Base-by-base conservation (phyloP, 352 stramenopile genomes). In the Phytopythium vexans region DNA sequence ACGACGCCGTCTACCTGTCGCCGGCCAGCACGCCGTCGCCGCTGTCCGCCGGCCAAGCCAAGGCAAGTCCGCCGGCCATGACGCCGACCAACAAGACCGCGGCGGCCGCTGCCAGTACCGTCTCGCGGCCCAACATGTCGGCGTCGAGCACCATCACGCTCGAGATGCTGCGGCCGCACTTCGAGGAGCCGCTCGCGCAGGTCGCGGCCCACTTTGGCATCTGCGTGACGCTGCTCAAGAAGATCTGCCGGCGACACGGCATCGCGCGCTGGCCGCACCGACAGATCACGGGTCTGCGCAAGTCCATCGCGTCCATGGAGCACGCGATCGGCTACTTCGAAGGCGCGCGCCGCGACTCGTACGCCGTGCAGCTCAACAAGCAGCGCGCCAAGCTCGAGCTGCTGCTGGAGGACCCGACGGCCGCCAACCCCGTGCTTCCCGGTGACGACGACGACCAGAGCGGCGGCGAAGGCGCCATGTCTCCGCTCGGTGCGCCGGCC, bases 231-330 rank as follows among this genome's bases (percentile, higher is more conserved):
- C 58, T 94, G 27, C 68, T 94, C 10, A 94, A 93, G 71, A 93
- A 93, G 49, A 90, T 92, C 54, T 94, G 85, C 58, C 70, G 85
- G 27, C 79, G 84, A 46, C 75, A 91, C 42, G 79, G 82, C 27
- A 87, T 94, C 46, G 73, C 80, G 1, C 81, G 82, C 11, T 94
- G 85, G 85, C 85, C 85, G 16, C 82, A 93, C 58, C 82, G 85
- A 14, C 82, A 92, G 64, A 93, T 94, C 74, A 89, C 80, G 6
- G 83, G 80, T n/a, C 66, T 94, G 33, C 80, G 84, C 54, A 94
- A 94, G 56, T 92, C 80, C 64, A 92, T 94, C 49, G 62, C 78
- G 14, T 92, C 82, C 16, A 92, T 94, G 80, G 82, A 94, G 49
- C 79, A 92, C 37, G 82, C 82, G 27, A 89, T 90, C 56, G 68